These are phyloP conservation scores for Suhomyces choctaworum DNA, from an alignment of 1,139 yeast species.

Conservation along the genomic window DNA sequence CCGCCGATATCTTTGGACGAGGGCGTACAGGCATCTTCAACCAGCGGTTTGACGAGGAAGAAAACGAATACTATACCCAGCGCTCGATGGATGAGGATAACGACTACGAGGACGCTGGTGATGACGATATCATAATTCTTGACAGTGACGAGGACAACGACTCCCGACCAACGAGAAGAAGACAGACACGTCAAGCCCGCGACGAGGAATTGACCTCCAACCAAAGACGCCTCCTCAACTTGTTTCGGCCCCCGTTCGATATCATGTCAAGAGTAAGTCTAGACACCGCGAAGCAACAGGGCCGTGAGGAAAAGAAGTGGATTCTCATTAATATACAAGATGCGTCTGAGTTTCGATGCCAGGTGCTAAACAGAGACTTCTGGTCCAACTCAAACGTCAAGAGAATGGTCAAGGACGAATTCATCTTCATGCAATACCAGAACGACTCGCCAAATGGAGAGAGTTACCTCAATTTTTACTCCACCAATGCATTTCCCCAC, in stretches of 20 bases:
- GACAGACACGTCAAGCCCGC: conserved; percentile 29
- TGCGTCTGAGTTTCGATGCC: conserved; percentile 80
- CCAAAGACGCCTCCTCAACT: conserved; percentile 70
- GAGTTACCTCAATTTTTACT: conserved; percentile 70
- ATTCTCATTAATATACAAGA: conserved; percentile 86
- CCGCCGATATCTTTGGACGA: conserved; percentile 43
- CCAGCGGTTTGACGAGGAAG: conserved; percentile 42
- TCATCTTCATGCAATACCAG: conserved; percentile 81
- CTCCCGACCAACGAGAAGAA: conserved; percentile 25
- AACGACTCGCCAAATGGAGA: conserved; percentile 73
- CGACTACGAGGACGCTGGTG: conserved; percentile 21
- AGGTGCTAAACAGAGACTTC: conserved; percentile 85
- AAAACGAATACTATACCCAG: conserved; percentile 25
- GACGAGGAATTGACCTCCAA: conserved; percentile 51
- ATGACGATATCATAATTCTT: conserved; percentile 27
- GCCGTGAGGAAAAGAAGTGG: conserved; percentile 72
- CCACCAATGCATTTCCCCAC: conserved; percentile 71
- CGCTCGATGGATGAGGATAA: conserved; percentile 23
- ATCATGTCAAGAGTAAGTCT: conserved; percentile 66
- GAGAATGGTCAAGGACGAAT: conserved; percentile 60
- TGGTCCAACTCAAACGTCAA: conserved; percentile 80
- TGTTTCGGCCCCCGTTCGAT: conserved; percentile 94
- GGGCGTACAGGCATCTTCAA: conserved; percentile 47
- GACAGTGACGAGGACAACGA: conserved; percentile 34
- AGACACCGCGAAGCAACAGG: conserved; percentile 70